phyloP scores from a whole-genome alignment of 768 basidiomycete species.

The Mycena vulgaris region DNA sequence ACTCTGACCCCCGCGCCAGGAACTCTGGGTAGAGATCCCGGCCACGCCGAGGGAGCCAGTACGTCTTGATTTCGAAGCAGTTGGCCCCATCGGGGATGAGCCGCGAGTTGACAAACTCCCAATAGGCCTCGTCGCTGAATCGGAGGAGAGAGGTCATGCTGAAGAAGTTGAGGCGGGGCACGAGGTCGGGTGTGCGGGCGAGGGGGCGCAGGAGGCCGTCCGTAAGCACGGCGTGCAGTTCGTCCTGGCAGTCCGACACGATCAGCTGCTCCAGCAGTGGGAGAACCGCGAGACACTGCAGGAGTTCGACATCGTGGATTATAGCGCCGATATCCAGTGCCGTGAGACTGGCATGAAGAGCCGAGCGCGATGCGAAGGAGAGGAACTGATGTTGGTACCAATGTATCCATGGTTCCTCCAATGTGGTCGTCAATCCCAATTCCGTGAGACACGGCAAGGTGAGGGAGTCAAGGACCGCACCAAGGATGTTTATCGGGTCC shows the following conservation, averaged over 20 bases:
- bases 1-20: background rate
- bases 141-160: background rate
- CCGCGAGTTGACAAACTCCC: constrained; percentile 5
- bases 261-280: constrained; percentile 13
- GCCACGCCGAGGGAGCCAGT: constrained; percentile 5
- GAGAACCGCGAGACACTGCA: background rate
- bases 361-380: constrained; percentile 15
- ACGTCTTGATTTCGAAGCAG: constrained; percentile 2
- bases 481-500: background rate
- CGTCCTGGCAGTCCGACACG: background rate
- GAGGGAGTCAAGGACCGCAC: constrained; percentile 13
- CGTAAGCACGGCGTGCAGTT: background rate
- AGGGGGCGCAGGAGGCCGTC: constrained; percentile 2
- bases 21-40: background rate
- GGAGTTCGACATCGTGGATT: background rate
- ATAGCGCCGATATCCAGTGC: background rate
- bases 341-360: background rate
- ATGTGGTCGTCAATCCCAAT: background rate
- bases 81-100: background rate
- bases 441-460: background rate
- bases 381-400: constrained; percentile 16
- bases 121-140: constrained; percentile 15
- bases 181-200: background rate
- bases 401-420: background rate
- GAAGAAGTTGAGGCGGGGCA: constrained; percentile 16